phyloP scores from a whole-genome alignment of 129 eudicot genomes.

The Solidago caesia region DNA sequence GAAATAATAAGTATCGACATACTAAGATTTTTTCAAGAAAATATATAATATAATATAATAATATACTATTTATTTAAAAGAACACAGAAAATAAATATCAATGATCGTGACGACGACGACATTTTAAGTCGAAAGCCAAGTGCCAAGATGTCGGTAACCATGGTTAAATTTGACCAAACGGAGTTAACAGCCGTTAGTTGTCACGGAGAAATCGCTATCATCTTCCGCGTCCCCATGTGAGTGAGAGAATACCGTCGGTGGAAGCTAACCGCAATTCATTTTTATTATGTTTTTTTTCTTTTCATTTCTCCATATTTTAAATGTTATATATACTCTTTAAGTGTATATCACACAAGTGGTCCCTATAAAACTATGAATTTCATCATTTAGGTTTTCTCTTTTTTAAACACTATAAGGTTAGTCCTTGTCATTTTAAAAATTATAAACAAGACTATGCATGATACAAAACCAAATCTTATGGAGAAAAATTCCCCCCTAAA shows the following conservation, averaged over 20 bases:
- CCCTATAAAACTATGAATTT: too few relatives aligned
- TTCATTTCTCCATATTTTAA: neutral
- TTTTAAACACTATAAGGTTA: too few relatives aligned
- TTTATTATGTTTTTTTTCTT: neutral
- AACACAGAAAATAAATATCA: neutral
- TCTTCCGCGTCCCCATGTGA: slow-evolving; percentile 36
- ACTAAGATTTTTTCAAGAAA: neutral
- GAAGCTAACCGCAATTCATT: slow-evolving; percentile 41
- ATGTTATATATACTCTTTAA: too few relatives aligned
- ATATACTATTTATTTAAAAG: neutral
- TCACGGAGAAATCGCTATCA: slow-evolving; percentile 32
- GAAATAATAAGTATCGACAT: neutral
- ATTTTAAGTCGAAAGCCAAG: neutral
- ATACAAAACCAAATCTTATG: too few relatives aligned
- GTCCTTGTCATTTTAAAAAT: too few relatives aligned
- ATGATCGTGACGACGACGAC: slow-evolving; percentile 4
- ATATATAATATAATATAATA: neutral
- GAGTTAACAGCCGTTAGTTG: slow-evolving; percentile 29
- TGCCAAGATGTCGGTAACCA: slow-evolving; percentile 46
- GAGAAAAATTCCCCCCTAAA: too few relatives aligned
- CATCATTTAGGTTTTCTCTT: too few relatives aligned
- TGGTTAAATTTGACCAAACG: slow-evolving; percentile 35
- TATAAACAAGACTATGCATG: too few relatives aligned
- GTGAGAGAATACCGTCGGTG: slow-evolving; percentile 45
- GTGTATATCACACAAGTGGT: too few relatives aligned